Evolutionary conservation across 495 filamentous ascomycete genomes (phyloP).

Genomic region (Sordaria brevicollis): DNA sequence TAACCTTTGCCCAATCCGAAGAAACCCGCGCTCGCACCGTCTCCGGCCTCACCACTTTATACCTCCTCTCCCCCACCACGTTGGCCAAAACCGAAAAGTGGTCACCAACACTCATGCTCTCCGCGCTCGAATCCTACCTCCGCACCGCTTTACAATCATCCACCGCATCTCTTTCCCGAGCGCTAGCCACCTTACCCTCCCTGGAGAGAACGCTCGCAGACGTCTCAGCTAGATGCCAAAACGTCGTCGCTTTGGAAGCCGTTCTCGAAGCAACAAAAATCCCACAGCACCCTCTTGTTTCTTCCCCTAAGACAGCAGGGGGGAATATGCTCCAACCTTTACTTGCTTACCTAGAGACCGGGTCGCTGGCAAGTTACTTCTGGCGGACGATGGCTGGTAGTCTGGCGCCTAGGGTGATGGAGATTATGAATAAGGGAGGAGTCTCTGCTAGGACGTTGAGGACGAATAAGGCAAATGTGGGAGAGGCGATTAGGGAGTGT

Average conservation of each 20-base stretch:
- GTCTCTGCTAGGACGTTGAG: slow-evolving; percentile 71
- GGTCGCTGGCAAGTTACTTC: slow-evolving; percentile 79
- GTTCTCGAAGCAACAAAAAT: slow-evolving; percentile 59
- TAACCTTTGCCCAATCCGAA: slow-evolving; percentile 70
- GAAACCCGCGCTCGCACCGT: slow-evolving; percentile 63
- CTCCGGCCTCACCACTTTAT: slow-evolving; percentile 68
- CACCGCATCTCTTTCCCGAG: slow-evolving; percentile 57
- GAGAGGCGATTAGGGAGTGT: slow-evolving; percentile 69
- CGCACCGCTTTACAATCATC: slow-evolving; percentile 63
- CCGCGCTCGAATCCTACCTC: slow-evolving; percentile 71
- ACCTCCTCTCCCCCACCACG: slow-evolving; percentile 62
- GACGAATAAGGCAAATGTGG: slow-evolving; percentile 62
- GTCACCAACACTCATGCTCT: slow-evolving; percentile 61
- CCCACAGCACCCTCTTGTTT: slow-evolving; percentile 53
- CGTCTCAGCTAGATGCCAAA: slow-evolving; percentile 76
- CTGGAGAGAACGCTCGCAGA: slow-evolving; percentile 77
- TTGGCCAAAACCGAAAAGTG: slow-evolving; percentile 38
- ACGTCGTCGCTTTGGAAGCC: slow-evolving; percentile 75
- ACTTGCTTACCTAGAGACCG: slow-evolving; percentile 71
- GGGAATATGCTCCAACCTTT: slow-evolving; percentile 63
- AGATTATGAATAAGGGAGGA: slow-evolving; percentile 72
- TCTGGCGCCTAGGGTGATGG: slow-evolving; percentile 66
- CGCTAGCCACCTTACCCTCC: slow-evolving; percentile 67
- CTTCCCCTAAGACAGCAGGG: slow-evolving; percentile 11
- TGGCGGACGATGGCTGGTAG: slow-evolving; percentile 78